Evolutionary conservation across 1,284 basidiomycete genomes (phyloP).

Genomic region (Apiotrichum siamense): DNA sequence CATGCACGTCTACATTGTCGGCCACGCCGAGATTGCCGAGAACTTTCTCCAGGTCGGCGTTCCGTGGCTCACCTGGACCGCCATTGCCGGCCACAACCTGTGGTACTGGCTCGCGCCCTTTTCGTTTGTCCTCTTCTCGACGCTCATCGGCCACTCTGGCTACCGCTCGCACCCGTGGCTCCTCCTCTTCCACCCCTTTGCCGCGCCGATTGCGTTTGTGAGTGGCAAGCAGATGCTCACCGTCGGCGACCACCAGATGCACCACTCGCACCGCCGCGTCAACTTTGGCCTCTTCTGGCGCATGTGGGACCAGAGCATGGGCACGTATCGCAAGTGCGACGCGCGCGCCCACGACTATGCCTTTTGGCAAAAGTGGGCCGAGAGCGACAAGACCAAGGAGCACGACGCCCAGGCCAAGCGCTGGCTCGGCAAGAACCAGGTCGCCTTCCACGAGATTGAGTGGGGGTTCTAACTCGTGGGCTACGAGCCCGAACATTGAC

Average conservation of each 20-base stretch:
- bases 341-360: neutral
- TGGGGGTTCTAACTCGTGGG: constrained; percentile 5
- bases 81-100: constrained; percentile 5
- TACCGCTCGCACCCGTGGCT: constrained; percentile 1
- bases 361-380: constrained; percentile 1
- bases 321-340: constrained; percentile 2
- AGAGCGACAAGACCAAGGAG: neutral
- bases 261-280: constrained; percentile 7
- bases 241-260: constrained; percentile 3
- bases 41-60: constrained; percentile 7
- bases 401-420: neutral
- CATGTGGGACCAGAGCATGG: neutral
- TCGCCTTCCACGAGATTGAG: constrained; percentile 2
- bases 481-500: too few species aligned
- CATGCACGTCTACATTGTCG: constrained; percentile 5
- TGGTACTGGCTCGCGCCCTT: constrained; percentile 4
- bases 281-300: constrained; percentile 8
- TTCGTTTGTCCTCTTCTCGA: constrained; percentile 3
- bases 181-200: constrained; percentile 2
- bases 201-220: neutral
- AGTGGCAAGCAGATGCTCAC: neutral
- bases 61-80: neutral
- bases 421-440: constrained; percentile 1
- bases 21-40: constrained; percentile 5
- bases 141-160: constrained; percentile 5